Base-by-base conservation (phyloP, 805 yeast genomes). In the Pichia pseudocactophila region DNA sequence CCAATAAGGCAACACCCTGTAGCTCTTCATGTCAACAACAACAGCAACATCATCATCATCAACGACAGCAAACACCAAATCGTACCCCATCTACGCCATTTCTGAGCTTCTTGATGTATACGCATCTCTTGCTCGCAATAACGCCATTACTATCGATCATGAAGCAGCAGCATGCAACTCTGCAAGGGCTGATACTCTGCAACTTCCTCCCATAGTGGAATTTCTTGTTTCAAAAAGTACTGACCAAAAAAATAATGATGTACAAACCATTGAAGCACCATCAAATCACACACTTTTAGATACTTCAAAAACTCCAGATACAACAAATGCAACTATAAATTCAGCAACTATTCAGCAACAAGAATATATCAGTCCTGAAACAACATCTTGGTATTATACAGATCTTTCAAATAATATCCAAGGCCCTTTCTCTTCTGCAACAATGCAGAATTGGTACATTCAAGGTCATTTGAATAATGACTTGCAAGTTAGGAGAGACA, bases 391-490 rank as follows among this genome's bases (percentile, higher is more conserved):
- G 96, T 63, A 64, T 44, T 86, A 86, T 58, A 63, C 80, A 42
- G 96, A 86, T 58, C 78, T 85, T 0, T 59, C 69, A 33, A 85
- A 83, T 4, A 69, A 62, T 39, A 78, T 76, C 47, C 95, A 85
- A 57, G 96, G 96, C 18, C 95, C 96, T 3, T 86, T 86, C 61
- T 67, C 68, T 37, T 87, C 89, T 2, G 58, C 62, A 20, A 62
- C 72, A 61, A 86, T 86, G 96, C 89, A 83, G 49, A 76, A 67
- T 40, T 86, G 96, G 96, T 76, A 72, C 44, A 55, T 71, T 8
- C 71, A 70, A 34, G 76, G 78, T 2, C 80, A 61, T 66, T 85
- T 50, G 64, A 64, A 32, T 67, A 65, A 10, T 76, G 70, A 44
- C 64, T 86, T 47, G 62, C 63, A 33, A 22, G 64, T 87, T 43